Evolutionary conservation across 768 basidiomycete species (phyloP), one percentile per base, ranked within the genome.

Genomic region (Clavaria fumosa): DNA sequence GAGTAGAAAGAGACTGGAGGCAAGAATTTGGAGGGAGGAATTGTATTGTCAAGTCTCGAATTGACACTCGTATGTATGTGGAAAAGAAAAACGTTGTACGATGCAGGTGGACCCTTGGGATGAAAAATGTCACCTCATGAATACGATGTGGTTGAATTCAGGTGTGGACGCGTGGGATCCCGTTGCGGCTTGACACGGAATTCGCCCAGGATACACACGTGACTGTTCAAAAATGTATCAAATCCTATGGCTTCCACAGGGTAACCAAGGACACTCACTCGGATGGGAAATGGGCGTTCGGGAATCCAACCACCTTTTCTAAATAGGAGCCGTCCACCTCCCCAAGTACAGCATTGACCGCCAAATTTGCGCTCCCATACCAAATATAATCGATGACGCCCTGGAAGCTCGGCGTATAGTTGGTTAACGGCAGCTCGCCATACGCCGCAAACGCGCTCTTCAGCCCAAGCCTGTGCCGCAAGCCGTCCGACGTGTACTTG

Each of bases 281-380:
- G 42, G 89, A 91, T 17, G 93, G 89, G 68, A 90, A 95, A 53
- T 96, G 88, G 2, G 78, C 73, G 56, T 96, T 91, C 20, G 95
- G 95, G 68, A 97, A 97, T 24, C 95, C 95, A 31, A 96, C 93
- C 12, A 75, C 75, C 61, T 86, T 86, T 45, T 80, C 75, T 53
- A 96, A 54, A 62, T 99, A 99, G 18, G 53, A 53, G 48, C 65
- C 67, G 53, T 96, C 90, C 41, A 96, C 77, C 54, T 82, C 86
- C 10, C 84, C 84, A 31, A 97, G 63, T n/a, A 93, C 74, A 15
- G 78, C 76, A 43, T 78, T 89, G 19, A 84, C 75, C 7, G 70
- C 66, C 35, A 97, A 47, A 42, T 74, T 85, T 34, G 66, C 61
- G 0, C 74, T 69, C 41, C 80, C 72, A 56, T 85, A 90, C 83